Evolutionary conservation across 352 stramenopile genomes (phyloP).

Genomic region (Globisporangium sylvaticum): DNA sequence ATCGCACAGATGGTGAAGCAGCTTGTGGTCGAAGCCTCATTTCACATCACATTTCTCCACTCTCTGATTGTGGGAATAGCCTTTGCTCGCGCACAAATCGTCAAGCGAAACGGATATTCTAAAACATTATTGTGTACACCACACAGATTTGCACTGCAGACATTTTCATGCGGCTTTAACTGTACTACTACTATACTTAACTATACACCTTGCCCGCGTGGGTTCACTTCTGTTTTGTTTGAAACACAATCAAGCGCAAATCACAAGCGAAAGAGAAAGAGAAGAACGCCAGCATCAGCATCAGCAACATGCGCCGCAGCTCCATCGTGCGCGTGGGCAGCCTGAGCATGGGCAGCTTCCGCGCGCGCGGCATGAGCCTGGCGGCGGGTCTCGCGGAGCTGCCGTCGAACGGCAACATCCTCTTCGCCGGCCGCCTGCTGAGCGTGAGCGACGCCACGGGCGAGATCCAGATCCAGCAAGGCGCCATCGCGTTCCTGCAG

Average conservation of each 20-base stretch:
- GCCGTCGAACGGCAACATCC: slow-evolving; percentile 29
- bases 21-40: not conserved
- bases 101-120: too few relatives aligned
- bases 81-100: too few relatives aligned
- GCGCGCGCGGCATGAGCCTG: slow-evolving; percentile 4
- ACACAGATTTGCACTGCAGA: too few relatives aligned
- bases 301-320: slow-evolving; percentile 4
- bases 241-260: not conserved
- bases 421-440: slow-evolving; percentile 67
- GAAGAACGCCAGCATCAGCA: not conserved
- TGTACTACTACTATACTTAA: too few relatives aligned
- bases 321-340: slow-evolving; percentile 18
- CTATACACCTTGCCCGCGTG: too few relatives aligned
- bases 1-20: too few relatives aligned
- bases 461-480: slow-evolving; percentile 69
- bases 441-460: slow-evolving; percentile 35
- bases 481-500: slow-evolving; percentile 72
- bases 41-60: not conserved
- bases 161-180: too few relatives aligned
- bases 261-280: not conserved
- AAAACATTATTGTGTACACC: too few relatives aligned
- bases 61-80: too few relatives aligned
- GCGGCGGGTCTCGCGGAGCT: slow-evolving; percentile 4
- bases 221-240: not conserved
- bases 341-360: not conserved